These are phyloP conservation scores for Flagelloscypha sp. DNA, from an alignment of 768 basidiomycete species.

Conservation along the genomic window DNA sequence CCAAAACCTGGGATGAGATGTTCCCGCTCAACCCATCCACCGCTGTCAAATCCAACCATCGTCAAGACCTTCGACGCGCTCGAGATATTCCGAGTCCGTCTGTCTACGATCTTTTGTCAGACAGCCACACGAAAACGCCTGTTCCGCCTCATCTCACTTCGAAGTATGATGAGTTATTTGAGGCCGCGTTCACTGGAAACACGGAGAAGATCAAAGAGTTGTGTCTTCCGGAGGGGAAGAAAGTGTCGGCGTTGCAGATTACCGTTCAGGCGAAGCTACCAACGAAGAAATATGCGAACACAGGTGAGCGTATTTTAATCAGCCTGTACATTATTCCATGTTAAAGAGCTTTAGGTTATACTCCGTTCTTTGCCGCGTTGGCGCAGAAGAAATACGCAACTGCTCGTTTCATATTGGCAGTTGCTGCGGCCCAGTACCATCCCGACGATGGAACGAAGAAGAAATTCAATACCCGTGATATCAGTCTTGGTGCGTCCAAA, in stretches of 20 bases:
- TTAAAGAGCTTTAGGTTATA: conserved; percentile 33
- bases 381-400: conserved; percentile 45
- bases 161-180: conserved; percentile 46
- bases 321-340: not conserved
- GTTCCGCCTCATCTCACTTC: conserved; percentile 26
- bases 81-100: too few species aligned
- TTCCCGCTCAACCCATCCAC: conserved; percentile 20
- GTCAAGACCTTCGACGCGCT: too few species aligned
- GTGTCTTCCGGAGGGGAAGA: conserved; percentile 36
- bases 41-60: conserved; percentile 10
- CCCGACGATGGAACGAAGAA: conserved; percentile 23
- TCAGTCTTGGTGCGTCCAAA: conserved; percentile 28
- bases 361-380: conserved; percentile 44
- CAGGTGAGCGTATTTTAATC: conserved; percentile 16
- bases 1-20: conserved; percentile 36
- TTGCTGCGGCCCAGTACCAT: conserved; percentile 47
- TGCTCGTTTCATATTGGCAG: conserved; percentile 50
- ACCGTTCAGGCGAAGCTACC: conserved; percentile 22
- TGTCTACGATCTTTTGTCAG: conserved; percentile 20
- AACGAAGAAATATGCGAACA: conserved; percentile 7
- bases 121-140: conserved; percentile 8
- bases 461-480: conserved; percentile 24
- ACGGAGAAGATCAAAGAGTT: conserved; percentile 41
- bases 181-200: conserved; percentile 47
- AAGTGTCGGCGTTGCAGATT: conserved; percentile 31